Base-by-base conservation (phyloP, 2,329 filamentous ascomycete genomes). In the Claviceps quebecensis region DNA sequence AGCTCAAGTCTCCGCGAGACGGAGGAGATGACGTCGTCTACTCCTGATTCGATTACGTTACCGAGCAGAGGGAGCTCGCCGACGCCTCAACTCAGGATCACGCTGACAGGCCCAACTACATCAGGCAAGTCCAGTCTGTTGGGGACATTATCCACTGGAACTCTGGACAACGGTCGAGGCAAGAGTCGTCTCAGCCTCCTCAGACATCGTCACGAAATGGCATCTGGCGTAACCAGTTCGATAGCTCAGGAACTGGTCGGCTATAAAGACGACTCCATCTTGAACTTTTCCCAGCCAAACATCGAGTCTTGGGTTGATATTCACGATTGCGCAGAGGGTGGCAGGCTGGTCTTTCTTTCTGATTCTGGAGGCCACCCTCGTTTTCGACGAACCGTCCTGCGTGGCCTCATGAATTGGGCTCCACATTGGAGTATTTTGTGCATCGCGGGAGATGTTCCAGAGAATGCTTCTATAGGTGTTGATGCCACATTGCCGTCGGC, bases 301-400 rank as follows among this genome's bases (percentile, higher is more conserved):
- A 83, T 96, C 46, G 86, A 88, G 53, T 90, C 89, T 0, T 98
- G 93, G 93, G 83, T 87, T 50, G 91, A 96, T 63, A 93, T 97
- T 49, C 93, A 98, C 64, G 83, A 86, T 39, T 78, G 82, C 47
- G 80, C 87, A 0, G 80, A 83, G 54, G 69, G 75, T 53, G 87
- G 84, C 2, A 82, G 90, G 19, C 69, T 98, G 3, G 87, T 93
- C 5, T 90, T 96, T 58, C 73, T 97, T 6, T 87, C 89, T 0
- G 93, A 98, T 66, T 94, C 91, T 45, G 91, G 91, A 16, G 93
- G 93, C 0, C 87, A 95, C 56, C 84, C 90, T 39, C 81, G 89
- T 45, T 98, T 93, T 66, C 80, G 89, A 47, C 83, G 93, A 52
- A 97, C 91, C 5, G 91, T 88, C 2, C 73, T 97, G 50, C 80